A percentile compares a stretch with the other conserved stretches of the same genome.
phyloP scores from a whole-genome alignment of 2,329 filamentous ascomycete genomes.

The Colletotrichum camelliae region DNA sequence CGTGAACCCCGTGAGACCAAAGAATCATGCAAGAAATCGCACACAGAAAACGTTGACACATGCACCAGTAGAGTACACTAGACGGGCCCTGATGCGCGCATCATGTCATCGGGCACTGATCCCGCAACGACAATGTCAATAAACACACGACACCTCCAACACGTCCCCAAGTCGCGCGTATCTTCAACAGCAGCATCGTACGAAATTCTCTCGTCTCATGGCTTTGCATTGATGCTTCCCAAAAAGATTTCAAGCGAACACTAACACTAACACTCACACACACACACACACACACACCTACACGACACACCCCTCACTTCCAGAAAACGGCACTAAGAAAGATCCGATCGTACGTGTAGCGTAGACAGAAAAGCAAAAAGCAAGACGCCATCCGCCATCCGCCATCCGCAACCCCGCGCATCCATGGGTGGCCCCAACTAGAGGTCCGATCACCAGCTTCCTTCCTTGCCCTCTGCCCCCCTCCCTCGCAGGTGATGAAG shows the following conservation, averaged over 20 bases:
- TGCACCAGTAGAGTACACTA: not conserved
- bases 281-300: not conserved
- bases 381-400: not conserved
- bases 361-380: not conserved
- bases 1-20: not conserved
- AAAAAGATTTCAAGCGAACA: not conserved
- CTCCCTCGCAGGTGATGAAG: not conserved
- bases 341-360: not conserved
- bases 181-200: not conserved
- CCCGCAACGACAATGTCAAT: not conserved
- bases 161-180: not conserved
- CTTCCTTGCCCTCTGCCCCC: not conserved
- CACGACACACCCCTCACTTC: not conserved
- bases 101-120: not conserved
- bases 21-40: not conserved
- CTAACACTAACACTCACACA: not conserved
- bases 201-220: not conserved
- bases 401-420: not conserved
- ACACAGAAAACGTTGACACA: not conserved
- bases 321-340: not conserved
- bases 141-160: not conserved
- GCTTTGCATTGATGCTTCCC: not conserved
- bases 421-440: not conserved
- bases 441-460: not conserved
- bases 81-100: not conserved